Base-by-base conservation (phyloP, 1,139 yeast genomes). In the Pichia sp. region DNA sequence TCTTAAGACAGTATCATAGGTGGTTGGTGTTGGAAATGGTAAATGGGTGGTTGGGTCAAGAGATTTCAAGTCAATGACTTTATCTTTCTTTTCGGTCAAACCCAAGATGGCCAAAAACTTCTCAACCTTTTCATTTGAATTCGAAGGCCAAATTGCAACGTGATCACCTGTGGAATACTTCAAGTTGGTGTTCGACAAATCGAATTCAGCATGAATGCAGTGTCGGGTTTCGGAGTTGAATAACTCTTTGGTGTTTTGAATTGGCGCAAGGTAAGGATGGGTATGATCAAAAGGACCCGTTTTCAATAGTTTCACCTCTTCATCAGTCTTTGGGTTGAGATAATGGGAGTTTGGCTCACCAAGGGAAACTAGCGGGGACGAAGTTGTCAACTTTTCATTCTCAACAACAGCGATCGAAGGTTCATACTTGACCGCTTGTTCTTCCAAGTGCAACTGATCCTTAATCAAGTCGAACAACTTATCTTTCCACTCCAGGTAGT, bases 101-200 rank as follows among this genome's bases (percentile, higher is more conserved):
- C 81, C 86, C 60, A 92, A 81, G 8, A 88, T 83, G 51, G 74
- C 65, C 59, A 87, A 72, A 64, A 93, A 87, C 45, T 77, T 75
- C 19, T 75, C 77, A 46, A 90, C 85, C 65, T 88, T 84, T 67
- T 85, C 90, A 67, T 85, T 78, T 4, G 95, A 76, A 71, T 93
- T 93, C 45, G 95, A 89, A 44, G 98, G 93, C 95, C 97, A 88
- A 57, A 93, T 75, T 11, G 97, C 98, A 63, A 93, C 75, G 72
- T 93, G 99, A 70, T 93, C 99, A 70, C 99, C 99, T 10, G 99
- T 93, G 52, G 90, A 77, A 71, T 93, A 93, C 66, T 86, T 84
- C 68, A 93, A 75, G 65, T 87, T 87, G 4, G 95, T 81, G 44
- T 74, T 80, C 1, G 90, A 77, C 51, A 90, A 74, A 66, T 92